Evolutionary conservation across 1,139 yeast genomes (phyloP).

Genomic region (Citeromyces hawaiiensis): DNA sequence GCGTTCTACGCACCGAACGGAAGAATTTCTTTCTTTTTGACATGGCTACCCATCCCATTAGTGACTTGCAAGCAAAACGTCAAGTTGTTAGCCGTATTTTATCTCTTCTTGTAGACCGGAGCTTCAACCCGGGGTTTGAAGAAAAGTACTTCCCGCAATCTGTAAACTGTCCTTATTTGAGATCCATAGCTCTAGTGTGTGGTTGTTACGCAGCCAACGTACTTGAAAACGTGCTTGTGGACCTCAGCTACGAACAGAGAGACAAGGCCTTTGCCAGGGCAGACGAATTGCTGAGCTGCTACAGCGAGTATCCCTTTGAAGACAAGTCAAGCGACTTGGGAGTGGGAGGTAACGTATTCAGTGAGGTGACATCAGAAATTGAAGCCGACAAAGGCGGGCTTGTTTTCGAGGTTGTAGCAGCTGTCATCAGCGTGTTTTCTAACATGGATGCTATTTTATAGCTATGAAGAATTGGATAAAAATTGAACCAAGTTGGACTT

Average conservation of each 20-base stretch:
- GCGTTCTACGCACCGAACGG: conserved; percentile 91
- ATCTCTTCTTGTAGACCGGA: conserved; percentile 57
- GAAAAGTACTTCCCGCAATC: conserved; percentile 49
- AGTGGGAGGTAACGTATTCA: conserved; percentile 62
- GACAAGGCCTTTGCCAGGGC: conserved; percentile 91
- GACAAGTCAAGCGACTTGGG: conserved; percentile 48
- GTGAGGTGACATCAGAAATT: conserved; percentile 56
- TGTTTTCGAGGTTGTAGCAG: conserved; percentile 83
- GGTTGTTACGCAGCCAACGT: conserved; percentile 96
- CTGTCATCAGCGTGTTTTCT: conserved; percentile 54
- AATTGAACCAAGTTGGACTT: conserved; percentile 22
- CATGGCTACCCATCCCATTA: conserved; percentile 97
- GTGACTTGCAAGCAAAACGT: conserved; percentile 72
- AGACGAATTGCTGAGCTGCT: conserved; percentile 76
- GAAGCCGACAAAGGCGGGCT: conserved; percentile 37
- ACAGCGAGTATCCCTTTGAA: conserved; percentile 77
- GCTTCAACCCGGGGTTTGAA: conserved; percentile 35
- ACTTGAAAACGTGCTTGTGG: conserved; percentile 74
- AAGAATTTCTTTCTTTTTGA: conserved; percentile 89
- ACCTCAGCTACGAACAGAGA: conserved; percentile 75
- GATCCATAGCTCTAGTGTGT: conserved; percentile 74
- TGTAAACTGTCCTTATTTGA: conserved; percentile 55
- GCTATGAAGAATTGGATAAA: too few relatives aligned
- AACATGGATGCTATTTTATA: conserved; percentile 34
- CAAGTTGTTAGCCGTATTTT: conserved; percentile 66